A percentile compares a stretch with the other conserved stretches of the same genome.
Evolutionary conservation across 2,329 filamentous ascomycete genomes (phyloP).

Genomic region (Stemphylium lycopersici): DNA sequence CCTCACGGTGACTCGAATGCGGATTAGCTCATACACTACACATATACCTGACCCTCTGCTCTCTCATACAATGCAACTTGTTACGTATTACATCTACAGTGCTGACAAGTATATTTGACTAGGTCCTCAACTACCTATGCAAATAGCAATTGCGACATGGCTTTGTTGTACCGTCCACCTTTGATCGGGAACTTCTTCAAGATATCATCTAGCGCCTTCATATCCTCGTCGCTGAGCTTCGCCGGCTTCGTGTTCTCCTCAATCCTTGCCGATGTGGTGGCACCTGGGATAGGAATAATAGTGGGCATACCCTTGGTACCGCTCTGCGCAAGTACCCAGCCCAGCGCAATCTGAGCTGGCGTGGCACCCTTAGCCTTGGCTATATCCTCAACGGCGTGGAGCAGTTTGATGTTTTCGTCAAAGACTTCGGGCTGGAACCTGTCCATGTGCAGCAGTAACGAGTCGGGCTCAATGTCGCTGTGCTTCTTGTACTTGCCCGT

Average conservation of each 20-base stretch:
- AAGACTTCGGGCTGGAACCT: constrained; percentile 70
- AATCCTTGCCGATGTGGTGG: constrained; percentile 62
- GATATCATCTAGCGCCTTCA: constrained; percentile 60
- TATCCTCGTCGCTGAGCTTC: constrained; percentile 53
- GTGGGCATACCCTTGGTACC: constrained; percentile 59
- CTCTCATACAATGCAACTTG: not conserved
- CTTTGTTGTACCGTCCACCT: constrained; percentile 50
- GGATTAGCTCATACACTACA: constrained; percentile 55
- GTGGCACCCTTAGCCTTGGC: constrained; percentile 66
- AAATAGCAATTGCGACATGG: constrained; percentile 12
- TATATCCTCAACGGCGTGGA: constrained; percentile 63
- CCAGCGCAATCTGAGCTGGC: constrained; percentile 68
- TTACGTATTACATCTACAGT: constrained; percentile 5
- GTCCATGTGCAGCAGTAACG: constrained; percentile 56
- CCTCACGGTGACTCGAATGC: constrained; percentile 46
- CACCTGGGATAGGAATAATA: constrained; percentile 72
- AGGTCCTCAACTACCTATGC: constrained; percentile 10
- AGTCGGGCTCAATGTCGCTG: constrained; percentile 66
- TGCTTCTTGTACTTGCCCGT: constrained; percentile 52
- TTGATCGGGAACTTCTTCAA: constrained; percentile 54
- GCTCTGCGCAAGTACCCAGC: constrained; percentile 64
- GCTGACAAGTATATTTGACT: constrained; percentile 17
- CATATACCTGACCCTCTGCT: constrained; percentile 51
- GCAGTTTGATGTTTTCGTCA: constrained; percentile 68
- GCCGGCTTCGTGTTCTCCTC: constrained; percentile 68